Percentiles rank a stretch among this genome's conserved stretches.
These are phyloP conservation scores for Ceratocystis papillata DNA, from an alignment of 2,329 filamentous ascomycete genomes.

Conservation along the genomic window DNA sequence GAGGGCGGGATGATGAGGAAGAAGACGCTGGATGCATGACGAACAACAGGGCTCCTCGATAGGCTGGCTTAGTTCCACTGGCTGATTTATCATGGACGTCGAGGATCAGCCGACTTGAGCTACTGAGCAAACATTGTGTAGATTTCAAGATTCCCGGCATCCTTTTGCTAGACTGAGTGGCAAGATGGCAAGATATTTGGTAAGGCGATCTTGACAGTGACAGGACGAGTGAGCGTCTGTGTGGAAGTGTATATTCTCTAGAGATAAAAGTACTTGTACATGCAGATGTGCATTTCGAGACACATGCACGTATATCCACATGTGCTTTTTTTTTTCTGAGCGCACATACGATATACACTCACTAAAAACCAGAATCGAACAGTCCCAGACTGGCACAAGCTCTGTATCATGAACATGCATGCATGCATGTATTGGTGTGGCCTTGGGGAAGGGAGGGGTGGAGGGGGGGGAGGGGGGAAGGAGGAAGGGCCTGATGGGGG, in stretches of 20 bases:
- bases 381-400: background rate
- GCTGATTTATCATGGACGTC: background rate
- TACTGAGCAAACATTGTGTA: background rate
- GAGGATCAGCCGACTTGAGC: background rate
- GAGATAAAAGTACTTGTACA: background rate
- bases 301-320: background rate
- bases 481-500: background rate
- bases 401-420: constrained; percentile 5
- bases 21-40: background rate
- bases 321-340: background rate
- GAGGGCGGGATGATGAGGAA: background rate
- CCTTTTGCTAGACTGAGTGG: background rate
- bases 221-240: background rate
- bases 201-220: background rate
- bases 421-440: background rate
- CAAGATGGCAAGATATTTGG: background rate
- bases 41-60: background rate
- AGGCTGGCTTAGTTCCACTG: background rate
- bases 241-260: background rate
- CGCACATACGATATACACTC: background rate
- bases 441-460: background rate
- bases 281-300: background rate
- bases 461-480: background rate
- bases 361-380: too few species aligned
- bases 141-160: background rate